Base-by-base conservation (phyloP, 2,329 filamentous ascomycete species). In the Verticillium tricorpus region DNA sequence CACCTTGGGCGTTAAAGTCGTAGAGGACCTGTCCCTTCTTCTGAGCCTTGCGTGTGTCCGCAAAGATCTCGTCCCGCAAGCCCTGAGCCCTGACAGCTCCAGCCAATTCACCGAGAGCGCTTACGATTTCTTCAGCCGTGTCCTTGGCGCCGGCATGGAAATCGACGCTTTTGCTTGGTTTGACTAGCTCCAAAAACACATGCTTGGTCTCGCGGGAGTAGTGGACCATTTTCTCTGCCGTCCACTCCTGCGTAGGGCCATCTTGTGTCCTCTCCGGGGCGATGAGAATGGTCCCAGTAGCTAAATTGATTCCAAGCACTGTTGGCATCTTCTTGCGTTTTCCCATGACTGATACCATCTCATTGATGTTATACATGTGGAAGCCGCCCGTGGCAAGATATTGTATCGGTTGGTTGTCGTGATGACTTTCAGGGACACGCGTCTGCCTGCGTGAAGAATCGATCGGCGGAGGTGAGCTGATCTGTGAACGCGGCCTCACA, bases 191-290 rank as follows among this genome's bases (percentile, higher is more conserved):
- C 73, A 99, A 82, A 71, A 99, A 99, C 15, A 99, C 91, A 75
- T 98, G 95, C 73, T 99, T 99, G 39, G 94, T 95, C 78, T 99
- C 95, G 62, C 96, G 92, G 25, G 93, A 97, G 75, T 98, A 98
- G 75, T 97, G 92, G n/a, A 90, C 93, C 83, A 99, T 89, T 73
- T 91, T 95, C 54, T 98, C 93, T 1, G 93, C 94, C 1, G 89
- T 90, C 95, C 95, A 99, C 75, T 96, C 93, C 71, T 96, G 89
- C 63, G 91, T 88, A 3, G 91, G 89, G 1, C 92, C 93, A 73
- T 97, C 92, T 64, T 88, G 84, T 58, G 88, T 83, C 72, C 90
- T 92, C 72, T 96, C 94, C 0, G 94, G 93, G 0, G 93, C 91
- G 69, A 99, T 92, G 76, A 97, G 88, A 67, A 99, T 96, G 35